A percentile compares a stretch with the other conserved stretches of the same genome.
Evolutionary conservation across 2,329 filamentous ascomycete genomes (phyloP).

Genomic region (Diatrype stigma): DNA sequence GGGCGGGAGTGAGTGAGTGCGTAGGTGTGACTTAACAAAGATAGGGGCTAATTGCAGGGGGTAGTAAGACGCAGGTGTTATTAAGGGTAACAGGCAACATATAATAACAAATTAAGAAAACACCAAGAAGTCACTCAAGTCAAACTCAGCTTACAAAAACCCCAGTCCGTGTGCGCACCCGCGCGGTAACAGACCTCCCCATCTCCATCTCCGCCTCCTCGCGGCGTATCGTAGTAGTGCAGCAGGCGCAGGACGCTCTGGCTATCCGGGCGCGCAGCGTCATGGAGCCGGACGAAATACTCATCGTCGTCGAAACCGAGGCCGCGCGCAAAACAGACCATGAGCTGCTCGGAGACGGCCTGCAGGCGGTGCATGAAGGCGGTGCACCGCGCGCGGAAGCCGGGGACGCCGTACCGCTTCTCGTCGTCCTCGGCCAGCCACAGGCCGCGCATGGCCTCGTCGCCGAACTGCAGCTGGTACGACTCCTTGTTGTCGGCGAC

Average conservation of each 20-base stretch:
- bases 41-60: too few species aligned
- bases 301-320: constrained; percentile 40
- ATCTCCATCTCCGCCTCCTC: constrained; percentile 1
- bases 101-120: constrained; percentile 39
- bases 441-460: constrained; percentile 36
- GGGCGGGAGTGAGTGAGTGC: too few species aligned
- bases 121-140: constrained; percentile 10
- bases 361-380: constrained; percentile 49
- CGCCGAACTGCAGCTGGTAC: constrained; percentile 57
- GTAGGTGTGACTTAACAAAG: too few species aligned
- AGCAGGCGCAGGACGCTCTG: constrained; percentile 51
- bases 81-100: too few species aligned
- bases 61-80: too few species aligned
- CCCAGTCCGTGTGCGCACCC: constrained; percentile 59
- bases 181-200: constrained; percentile 46
- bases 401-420: too few species aligned
- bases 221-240: constrained; percentile 46
- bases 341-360: constrained; percentile 46
- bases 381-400: too few species aligned
- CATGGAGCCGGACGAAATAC: constrained; percentile 50
- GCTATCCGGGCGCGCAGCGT: constrained; percentile 35
- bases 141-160: constrained; percentile 53
- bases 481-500: constrained; percentile 53
- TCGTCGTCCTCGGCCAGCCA: too few species aligned
- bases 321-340: constrained; percentile 50